Percentiles rank a stretch among this genome's conserved stretches.
phyloP scores from a whole-genome alignment of 1,284 basidiomycete species.

The Mycena citricolor region DNA sequence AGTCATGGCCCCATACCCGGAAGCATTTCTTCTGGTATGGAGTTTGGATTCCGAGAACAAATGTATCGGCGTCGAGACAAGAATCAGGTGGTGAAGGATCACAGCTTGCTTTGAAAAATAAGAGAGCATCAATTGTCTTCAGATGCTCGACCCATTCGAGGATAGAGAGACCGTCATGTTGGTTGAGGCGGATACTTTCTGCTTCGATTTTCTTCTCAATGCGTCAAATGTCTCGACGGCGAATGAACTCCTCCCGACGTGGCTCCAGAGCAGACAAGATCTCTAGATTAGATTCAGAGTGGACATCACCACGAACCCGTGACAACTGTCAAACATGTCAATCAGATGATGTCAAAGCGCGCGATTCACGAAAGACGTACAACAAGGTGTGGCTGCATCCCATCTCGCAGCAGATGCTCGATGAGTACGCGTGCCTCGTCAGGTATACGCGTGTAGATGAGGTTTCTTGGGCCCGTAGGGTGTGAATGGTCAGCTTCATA shows the following conservation, averaged over 20 bases:
- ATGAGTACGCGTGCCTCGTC: slow-evolving; percentile 6
- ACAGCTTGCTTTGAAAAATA: slow-evolving; percentile 17
- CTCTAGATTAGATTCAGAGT: not conserved
- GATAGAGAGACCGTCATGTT: slow-evolving; percentile 17
- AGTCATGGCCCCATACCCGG: slow-evolving; percentile 7
- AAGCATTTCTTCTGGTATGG: slow-evolving; percentile 18
- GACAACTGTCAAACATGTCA: not conserved
- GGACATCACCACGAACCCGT: not conserved
- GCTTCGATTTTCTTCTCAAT: slow-evolving; percentile 22
- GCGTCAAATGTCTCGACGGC: slow-evolving; percentile 5
- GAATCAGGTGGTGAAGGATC: slow-evolving; percentile 9
- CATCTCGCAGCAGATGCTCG: not conserved
- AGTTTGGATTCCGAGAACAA: slow-evolving; percentile 23
- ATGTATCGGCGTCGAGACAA: slow-evolving; percentile 5
- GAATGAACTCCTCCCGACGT: slow-evolving; percentile 7
- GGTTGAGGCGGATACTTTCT: slow-evolving; percentile 17
- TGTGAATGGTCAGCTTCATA: slow-evolving; percentile 11
- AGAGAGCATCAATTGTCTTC: not conserved
- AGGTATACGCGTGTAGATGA: slow-evolving; percentile 7
- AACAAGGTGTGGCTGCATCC: not conserved
- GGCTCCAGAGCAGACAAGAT: not conserved
- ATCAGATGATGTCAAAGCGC: not conserved
- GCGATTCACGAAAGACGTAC: not conserved
- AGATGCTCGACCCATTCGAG: slow-evolving; percentile 20
- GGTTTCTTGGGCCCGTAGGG: slow-evolving; percentile 9